Percentiles rank a stretch among this genome's conserved stretches.
Conservation (phyloP, 2,329 filamentous ascomycete species). For the Fusarium torulosum region DNA sequence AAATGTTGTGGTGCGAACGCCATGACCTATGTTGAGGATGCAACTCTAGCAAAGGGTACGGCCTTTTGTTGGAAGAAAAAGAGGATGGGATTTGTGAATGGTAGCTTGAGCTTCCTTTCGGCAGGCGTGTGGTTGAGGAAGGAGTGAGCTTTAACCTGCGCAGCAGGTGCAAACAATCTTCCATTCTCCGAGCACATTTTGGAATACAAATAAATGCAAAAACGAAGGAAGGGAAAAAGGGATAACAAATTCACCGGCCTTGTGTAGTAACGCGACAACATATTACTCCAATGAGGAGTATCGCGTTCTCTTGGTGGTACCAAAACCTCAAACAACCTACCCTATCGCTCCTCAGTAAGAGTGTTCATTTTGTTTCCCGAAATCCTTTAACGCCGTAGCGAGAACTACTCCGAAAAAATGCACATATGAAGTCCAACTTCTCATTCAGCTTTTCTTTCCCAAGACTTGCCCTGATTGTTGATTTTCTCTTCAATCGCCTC, state of each 20-base stretch:
- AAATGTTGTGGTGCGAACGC: not conserved
- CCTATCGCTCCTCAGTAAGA: not conserved
- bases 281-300: not conserved
- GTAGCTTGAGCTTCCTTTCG: no score
- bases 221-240: no score
- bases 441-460: rapidly evolving
- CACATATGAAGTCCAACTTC: rapidly evolving
- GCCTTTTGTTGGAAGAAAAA: no score
- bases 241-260: no score
- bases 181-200: no score
- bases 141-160: no score
- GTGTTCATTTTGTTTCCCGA: slow-evolving; percentile 9
- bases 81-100: not conserved
- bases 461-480: slow-evolving; percentile 6
- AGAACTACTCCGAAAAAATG: rapidly evolving
- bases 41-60: not conserved
- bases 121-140: no score
- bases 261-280: no score
- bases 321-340: slow-evolving; percentile 5
- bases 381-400: slow-evolving; percentile 3
- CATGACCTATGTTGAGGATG: slow-evolving; percentile 8
- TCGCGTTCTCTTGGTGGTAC: not conserved
- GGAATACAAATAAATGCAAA: no score
- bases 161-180: no score
- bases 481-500: slow-evolving; percentile 68